Evolutionary conservation across 208 protist species (phyloP).

Genomic region (Acanthamoeba culbertsoni): DNA sequence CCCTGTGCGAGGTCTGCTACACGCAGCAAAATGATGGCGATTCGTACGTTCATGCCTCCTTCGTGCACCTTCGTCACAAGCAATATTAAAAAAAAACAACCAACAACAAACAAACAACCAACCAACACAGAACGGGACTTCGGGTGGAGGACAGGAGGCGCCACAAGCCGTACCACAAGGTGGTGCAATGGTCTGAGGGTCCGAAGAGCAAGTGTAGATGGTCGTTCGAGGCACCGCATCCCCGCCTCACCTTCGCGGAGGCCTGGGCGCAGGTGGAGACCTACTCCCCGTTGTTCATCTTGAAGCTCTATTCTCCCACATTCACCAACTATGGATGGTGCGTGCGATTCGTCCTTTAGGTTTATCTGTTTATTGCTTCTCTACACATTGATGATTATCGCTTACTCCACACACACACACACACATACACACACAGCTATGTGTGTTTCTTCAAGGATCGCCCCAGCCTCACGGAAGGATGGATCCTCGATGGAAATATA

Average conservation of each 20-base stretch:
- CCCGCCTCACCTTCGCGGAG: background rate
- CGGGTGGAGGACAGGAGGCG: too few relatives aligned
- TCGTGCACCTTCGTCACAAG: too few relatives aligned
- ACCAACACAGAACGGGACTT: too few relatives aligned
- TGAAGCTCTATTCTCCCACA: background rate
- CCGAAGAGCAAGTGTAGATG: background rate
- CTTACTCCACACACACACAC: background rate
- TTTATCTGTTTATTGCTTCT: background rate
- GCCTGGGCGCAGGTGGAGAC: background rate
- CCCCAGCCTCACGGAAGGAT: background rate
- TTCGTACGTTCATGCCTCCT: background rate
- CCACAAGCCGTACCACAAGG: background rate
- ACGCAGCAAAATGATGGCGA: too few relatives aligned
- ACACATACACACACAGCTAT: background rate
- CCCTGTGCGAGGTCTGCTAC: background rate
- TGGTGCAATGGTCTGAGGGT: background rate
- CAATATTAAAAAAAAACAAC: too few relatives aligned
- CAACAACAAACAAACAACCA: too few relatives aligned
- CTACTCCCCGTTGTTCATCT: background rate
- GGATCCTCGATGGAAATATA: background rate
- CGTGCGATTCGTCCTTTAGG: background rate
- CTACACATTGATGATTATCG: background rate
- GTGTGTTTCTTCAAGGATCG: background rate
- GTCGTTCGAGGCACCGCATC: background rate
- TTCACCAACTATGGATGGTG: slow-evolving; percentile 4